These are phyloP conservation scores for Mucor sp. DNA, from an alignment of 371 early-diverging fungal genomes.

Conservation along the genomic window DNA sequence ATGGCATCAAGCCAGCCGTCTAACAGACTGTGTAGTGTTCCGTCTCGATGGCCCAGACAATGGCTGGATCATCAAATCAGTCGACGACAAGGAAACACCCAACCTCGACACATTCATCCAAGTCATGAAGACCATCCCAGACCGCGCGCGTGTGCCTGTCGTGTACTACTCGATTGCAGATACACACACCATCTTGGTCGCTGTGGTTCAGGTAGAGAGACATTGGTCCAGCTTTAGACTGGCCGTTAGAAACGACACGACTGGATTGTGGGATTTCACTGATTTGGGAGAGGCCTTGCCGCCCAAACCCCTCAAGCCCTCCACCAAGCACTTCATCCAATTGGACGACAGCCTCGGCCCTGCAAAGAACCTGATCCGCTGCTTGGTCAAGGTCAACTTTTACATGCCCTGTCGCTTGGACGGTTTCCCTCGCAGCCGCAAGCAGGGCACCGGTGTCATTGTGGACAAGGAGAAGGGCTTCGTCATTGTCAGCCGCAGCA, in stretches of 20 bases:
- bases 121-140: slow-evolving; percentile 76
- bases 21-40: no score
- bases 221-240: slow-evolving; percentile 82
- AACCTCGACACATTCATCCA: slow-evolving; percentile 76
- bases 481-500: slow-evolving; percentile 70
- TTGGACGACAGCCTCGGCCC: slow-evolving; percentile 61
- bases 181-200: slow-evolving; percentile 72
- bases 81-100: slow-evolving; percentile 75
- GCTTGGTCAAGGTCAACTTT: slow-evolving; percentile 66
- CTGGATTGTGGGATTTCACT: slow-evolving; percentile 81
- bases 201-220: slow-evolving; percentile 75
- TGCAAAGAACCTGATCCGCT: slow-evolving; percentile 61
- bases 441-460: slow-evolving; percentile 75
- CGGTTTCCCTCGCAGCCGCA: slow-evolving; percentile 66
- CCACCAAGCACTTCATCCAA: slow-evolving; percentile 57
- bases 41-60: slow-evolving; percentile 77
- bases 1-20: no score
- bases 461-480: slow-evolving; percentile 73
- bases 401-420: slow-evolving; percentile 70
- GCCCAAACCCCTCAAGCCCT: slow-evolving; percentile 57
- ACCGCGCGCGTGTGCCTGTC: slow-evolving; percentile 75
- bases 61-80: slow-evolving; percentile 78
- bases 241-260: slow-evolving; percentile 76
- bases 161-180: slow-evolving; percentile 82
- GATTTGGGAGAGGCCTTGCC: slow-evolving; percentile 49